Evolutionary conservation across 1,139 yeast species (phyloP).

Genomic region (Zygotorulaspora mrakii): DNA sequence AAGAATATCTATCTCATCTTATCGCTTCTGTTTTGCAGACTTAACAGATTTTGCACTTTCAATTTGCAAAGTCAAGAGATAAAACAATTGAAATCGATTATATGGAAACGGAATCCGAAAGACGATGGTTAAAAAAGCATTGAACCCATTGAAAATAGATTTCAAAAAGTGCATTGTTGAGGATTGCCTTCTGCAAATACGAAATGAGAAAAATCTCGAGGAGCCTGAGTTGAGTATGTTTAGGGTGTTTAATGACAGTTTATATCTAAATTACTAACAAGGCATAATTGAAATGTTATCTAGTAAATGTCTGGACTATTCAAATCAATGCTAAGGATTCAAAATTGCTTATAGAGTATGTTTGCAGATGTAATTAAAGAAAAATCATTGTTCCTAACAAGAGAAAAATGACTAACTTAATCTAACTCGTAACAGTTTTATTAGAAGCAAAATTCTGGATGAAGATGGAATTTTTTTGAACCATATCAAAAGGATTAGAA

Average conservation of each 20-base stretch:
- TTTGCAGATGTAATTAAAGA: too few relatives aligned
- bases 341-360: slow-evolving; percentile 35
- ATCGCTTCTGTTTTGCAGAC: too few relatives aligned
- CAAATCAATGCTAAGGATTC: slow-evolving; percentile 46
- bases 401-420: slow-evolving; percentile 16
- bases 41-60: too few relatives aligned
- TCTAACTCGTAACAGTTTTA: slow-evolving; percentile 15
- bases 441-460: slow-evolving; percentile 25
- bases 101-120: too few relatives aligned
- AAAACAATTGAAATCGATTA: too few relatives aligned
- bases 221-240: slow-evolving; percentile 39
- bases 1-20: too few relatives aligned
- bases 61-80: too few relatives aligned
- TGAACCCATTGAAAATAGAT: slow-evolving; percentile 42
- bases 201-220: slow-evolving; percentile 32
- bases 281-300: not conserved
- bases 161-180: slow-evolving; percentile 49
- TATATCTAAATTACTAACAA: slow-evolving; percentile 6
- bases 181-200: slow-evolving; percentile 48
- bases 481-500: slow-evolving; percentile 44
- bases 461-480: slow-evolving; percentile 42
- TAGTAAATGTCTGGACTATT: slow-evolving; percentile 54
- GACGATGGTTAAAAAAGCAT: slow-evolving; percentile 38
- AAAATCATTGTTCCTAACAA: too few relatives aligned
- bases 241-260: not conserved